These are phyloP conservation scores for Tylopilus subfusipes DNA, from an alignment of 768 basidiomycete species.

Conservation along the genomic window DNA sequence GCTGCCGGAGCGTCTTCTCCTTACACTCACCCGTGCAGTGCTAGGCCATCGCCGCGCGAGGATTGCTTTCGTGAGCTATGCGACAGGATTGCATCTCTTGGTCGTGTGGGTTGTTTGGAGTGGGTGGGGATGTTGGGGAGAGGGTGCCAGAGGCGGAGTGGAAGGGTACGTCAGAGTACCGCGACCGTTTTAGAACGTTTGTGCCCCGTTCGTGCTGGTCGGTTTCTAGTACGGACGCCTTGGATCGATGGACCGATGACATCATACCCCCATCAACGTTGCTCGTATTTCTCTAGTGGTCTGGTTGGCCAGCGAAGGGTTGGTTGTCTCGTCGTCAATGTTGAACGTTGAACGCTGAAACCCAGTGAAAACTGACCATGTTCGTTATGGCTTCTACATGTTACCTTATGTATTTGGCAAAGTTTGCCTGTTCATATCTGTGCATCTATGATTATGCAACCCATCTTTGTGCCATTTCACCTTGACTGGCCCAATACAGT, in stretches of 20 bases:
- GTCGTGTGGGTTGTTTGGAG: constrained; percentile 64
- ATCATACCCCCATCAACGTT: not conserved
- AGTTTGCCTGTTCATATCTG: too few relatives aligned
- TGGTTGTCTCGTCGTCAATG: too few relatives aligned
- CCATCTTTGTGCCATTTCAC: too few relatives aligned
- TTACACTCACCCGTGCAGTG: constrained; percentile 79
- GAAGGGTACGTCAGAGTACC: constrained; percentile 12
- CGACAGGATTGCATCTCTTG: constrained; percentile 72
- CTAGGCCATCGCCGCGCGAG: constrained; percentile 89
- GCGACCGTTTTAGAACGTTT: constrained; percentile 12
- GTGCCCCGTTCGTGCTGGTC: not conserved
- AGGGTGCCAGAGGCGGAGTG: constrained; percentile 32
- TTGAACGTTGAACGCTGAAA: too few relatives aligned
- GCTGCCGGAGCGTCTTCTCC: constrained; percentile 84
- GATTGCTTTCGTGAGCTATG: constrained; percentile 85
- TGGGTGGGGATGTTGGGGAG: constrained; percentile 62
- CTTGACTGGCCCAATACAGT: too few relatives aligned
- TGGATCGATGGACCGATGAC: not conserved
- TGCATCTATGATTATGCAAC: too few relatives aligned
- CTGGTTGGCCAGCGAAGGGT: too few relatives aligned
- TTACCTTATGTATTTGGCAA: too few relatives aligned
- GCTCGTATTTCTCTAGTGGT: too few relatives aligned
- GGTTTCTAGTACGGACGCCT: not conserved
- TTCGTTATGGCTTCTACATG: too few relatives aligned
- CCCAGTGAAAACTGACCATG: too few relatives aligned